These are phyloP conservation scores for Pisolithus orientalis DNA, from an alignment of 768 basidiomycete species.

Conservation along the genomic window DNA sequence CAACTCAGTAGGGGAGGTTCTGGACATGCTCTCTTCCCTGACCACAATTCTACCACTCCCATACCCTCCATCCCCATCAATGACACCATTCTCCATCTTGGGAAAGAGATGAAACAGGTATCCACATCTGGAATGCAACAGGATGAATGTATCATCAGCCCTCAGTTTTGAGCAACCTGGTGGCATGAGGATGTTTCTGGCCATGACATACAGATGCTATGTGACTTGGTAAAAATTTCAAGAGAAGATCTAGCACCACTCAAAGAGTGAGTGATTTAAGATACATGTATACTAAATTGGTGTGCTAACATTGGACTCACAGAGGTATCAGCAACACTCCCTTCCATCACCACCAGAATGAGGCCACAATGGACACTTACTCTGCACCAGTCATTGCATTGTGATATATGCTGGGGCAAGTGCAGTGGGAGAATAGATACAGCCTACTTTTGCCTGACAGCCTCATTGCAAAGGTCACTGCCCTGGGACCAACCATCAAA, in stretches of 20 bases:
- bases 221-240: background rate
- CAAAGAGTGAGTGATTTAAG: background rate
- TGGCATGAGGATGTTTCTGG: background rate
- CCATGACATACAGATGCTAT: background rate
- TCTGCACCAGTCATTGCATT: background rate
- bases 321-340: constrained; percentile 20
- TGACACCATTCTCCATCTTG: too few species aligned
- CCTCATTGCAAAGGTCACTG: background rate
- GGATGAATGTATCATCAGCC: constrained; percentile 1
- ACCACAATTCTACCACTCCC: too few species aligned
- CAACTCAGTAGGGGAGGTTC: too few species aligned
- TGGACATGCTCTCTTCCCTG: too few species aligned
- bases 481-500: background rate
- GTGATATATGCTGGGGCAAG: background rate
- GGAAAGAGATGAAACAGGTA: too few species aligned
- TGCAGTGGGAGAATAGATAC: background rate
- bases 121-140: background rate
- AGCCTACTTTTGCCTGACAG: background rate
- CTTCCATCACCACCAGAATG: constrained; percentile 14
- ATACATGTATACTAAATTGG: background rate
- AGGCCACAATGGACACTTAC: constrained; percentile 10
- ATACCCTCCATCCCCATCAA: too few species aligned
- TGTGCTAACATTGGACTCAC: background rate
- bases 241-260: constrained; percentile 1
- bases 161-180: constrained; percentile 1